Conservation (phyloP, 192 early-diverging fungal species). For the Oehlia diaphana region DNA sequence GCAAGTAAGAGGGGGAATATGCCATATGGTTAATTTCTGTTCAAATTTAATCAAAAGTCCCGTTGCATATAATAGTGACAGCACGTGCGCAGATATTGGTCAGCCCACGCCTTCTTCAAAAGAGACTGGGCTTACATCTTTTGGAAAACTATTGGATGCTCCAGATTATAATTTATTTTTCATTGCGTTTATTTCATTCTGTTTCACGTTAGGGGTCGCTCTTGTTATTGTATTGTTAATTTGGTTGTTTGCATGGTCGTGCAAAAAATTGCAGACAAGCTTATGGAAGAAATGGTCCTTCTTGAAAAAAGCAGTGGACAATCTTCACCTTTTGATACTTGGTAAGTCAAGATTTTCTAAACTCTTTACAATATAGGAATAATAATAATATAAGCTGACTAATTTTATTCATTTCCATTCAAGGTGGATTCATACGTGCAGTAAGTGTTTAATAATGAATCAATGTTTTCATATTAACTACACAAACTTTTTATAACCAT, state of each 20-base stretch:
- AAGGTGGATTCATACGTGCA: constrained; percentile 23
- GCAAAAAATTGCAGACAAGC: background rate
- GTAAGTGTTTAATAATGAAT: constrained; percentile 4
- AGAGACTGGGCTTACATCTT: background rate
- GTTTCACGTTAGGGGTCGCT: background rate
- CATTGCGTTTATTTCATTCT: background rate
- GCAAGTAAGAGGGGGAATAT: background rate
- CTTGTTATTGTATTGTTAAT: background rate
- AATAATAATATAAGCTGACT: background rate
- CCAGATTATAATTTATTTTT: constrained; percentile 22
- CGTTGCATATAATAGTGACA: background rate
- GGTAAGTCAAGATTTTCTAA: background rate
- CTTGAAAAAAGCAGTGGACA: background rate
- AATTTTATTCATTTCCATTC: background rate
- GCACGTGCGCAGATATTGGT: background rate
- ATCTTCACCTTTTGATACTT: constrained; percentile 1
- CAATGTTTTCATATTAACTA: no score
- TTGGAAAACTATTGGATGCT: background rate
- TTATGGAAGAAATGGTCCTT: constrained; percentile 2
- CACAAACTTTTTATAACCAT: background rate
- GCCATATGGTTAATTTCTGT: background rate
- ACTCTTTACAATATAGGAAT: background rate
- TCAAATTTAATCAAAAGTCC: background rate
- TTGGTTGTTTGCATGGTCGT: background rate
- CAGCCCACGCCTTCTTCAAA: background rate